Evolutionary conservation across 2,329 filamentous ascomycete species (phyloP), one percentile per base, ranked within the genome.

Genomic region (Diplodia intermedia): DNA sequence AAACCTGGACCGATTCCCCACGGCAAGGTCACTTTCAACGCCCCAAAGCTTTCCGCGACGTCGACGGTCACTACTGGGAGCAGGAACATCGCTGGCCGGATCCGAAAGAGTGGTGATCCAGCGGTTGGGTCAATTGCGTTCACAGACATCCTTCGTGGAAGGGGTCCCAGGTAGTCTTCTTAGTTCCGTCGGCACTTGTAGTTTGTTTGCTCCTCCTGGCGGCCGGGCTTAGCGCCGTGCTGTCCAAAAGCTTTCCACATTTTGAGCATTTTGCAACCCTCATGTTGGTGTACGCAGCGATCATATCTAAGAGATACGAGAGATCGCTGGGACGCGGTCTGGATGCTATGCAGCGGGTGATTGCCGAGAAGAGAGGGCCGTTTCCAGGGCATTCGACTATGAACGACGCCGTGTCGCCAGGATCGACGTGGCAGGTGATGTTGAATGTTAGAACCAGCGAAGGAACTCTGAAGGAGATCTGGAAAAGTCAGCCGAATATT

Each of bases 231-330:
- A 76, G 47, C 11, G 70, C 71, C 7, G 71, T 56, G 9, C 67
- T 60, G 61, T 80, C 78, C 11, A 78, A 71, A 20, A 77, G 49
- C 36, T 73, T 75, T 3, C 60, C 68, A 68, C 78, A 80, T 70
- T 76, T 78, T 14, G 73, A 73, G 69, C 78, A 80, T 4, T 68
- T 70, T 18, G 68, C 71, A 49, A 70, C 72, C 68, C 75, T 75
- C 31, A 75, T 70, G 12, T 71, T 74, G 56, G 76, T 79, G 69
- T 79, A 80, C n/a, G 77, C 75, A 38, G 73, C 73, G 69, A 80
- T 77, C 78, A 80, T 80, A 68, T 79, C 74, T 74, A 80, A 69
- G 18, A 79, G 66, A 71, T 75, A 71, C 40, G 69, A 71, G 47
- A 80, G 67, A 69, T 79, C 74, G 40, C 76, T 75, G 61, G 73